phyloP scores from a whole-genome alignment of 441 rosid species.

The Populus hybrid region DNA sequence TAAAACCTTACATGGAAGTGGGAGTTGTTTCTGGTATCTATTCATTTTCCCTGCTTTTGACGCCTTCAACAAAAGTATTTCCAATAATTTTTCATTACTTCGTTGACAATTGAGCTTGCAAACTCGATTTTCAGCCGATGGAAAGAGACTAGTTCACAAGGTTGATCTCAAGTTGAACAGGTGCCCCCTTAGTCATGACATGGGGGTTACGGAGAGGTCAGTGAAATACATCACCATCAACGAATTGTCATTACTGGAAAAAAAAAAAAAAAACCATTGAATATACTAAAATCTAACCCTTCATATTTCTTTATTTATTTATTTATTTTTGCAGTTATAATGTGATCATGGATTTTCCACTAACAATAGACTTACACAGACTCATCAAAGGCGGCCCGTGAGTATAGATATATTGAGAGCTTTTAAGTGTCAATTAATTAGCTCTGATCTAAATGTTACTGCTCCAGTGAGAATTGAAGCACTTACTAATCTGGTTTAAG shows the following conservation, averaged over 20 bases:
- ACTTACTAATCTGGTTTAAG: neutral
- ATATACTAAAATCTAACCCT: neutral
- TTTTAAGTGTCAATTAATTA: neutral
- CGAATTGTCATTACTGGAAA: neutral
- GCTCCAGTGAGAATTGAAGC: neutral
- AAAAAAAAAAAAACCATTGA: neutral
- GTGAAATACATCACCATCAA: neutral
- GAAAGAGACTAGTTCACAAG: constrained; percentile 30
- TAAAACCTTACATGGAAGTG: constrained; percentile 48
- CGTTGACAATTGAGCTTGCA: neutral
- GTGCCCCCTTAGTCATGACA: constrained; percentile 40
- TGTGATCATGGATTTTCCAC: constrained; percentile 49
- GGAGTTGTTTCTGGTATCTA: constrained; percentile 49
- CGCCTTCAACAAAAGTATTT: neutral
- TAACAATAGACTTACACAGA: constrained; percentile 36
- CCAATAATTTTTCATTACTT: neutral
- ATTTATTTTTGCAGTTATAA: constrained; percentile 35
- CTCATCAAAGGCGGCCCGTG: constrained; percentile 52
- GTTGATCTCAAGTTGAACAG: constrained; percentile 36
- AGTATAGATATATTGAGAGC: constrained; percentile 17
- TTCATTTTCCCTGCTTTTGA: neutral
- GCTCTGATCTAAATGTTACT: neutral
- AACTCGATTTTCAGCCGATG: constrained; percentile 27
- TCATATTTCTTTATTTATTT: neutral
- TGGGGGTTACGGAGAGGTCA: constrained; percentile 40